Evolutionary conservation across 768 basidiomycete species (phyloP), one percentile per base, ranked within the genome.

Genomic region (Panellus pusillus): DNA sequence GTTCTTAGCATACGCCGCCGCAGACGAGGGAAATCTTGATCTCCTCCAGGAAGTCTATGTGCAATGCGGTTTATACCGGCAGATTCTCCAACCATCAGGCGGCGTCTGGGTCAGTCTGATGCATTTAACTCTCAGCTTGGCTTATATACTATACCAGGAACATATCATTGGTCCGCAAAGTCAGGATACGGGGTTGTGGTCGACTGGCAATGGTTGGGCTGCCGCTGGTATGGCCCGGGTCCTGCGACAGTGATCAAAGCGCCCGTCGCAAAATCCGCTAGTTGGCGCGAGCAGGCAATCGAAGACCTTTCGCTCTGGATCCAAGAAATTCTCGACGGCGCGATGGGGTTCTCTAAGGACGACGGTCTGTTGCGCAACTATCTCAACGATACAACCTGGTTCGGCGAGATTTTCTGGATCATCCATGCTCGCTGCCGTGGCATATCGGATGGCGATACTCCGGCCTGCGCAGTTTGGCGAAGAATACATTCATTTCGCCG

Each of bases 171-270:
- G 63, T 1, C 62, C 64, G 2, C 40, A 61, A 46, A 53, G 41
- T 37, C 42, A 54, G 18, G 64, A 65, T 29, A 29, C 54, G 12
- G 60, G 64, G 9, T 20, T 62, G 1, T 65, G 64, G 64, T 60
- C 60, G 14, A 65, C 64, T 9, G 54, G 64, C 6, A 63, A 65
- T 37, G 64, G 44, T 3, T 65, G 64, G 64, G 62, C 64, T 6
- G 61, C 62, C 20, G 62, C 60, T 1, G 64, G 64, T 8, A 63
- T 63, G 62, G 55, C 61, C 9, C 60, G 64, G 2, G 62, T 65
- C 9, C 67, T 80, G 77, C 77, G n/a, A 76, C 78, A 0, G 61
- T 79, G 5, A 63, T 74, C 44, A 75, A 76, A 54, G 72, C 77
- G 0, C 73, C 75, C 6, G 43, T 69, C n/a, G 66, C 69, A 0